These are phyloP conservation scores for Cladosporium sp. DNA, from an alignment of 2,329 filamentous ascomycete genomes.

Conservation along the genomic window DNA sequence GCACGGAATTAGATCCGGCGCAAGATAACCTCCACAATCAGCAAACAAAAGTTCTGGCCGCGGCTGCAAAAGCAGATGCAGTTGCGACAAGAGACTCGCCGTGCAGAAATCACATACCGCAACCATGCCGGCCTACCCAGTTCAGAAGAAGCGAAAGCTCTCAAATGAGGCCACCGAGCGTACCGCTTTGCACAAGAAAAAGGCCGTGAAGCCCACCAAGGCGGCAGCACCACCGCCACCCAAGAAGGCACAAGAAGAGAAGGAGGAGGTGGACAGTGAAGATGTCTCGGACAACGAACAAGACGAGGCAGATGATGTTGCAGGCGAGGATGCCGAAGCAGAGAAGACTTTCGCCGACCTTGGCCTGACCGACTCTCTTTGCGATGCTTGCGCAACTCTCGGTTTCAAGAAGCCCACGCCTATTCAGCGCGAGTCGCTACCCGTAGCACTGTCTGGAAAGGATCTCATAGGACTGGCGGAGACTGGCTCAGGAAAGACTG, in stretches of 20 bases:
- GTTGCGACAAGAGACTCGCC: not conserved
- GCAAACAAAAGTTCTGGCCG: not conserved
- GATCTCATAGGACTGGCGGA: slow-evolving; percentile 93
- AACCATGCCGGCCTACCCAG: slow-evolving; percentile 36
- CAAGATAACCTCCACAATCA: slow-evolving; percentile 5
- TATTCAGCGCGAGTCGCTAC: slow-evolving; percentile 83
- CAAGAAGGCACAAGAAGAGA: not conserved
- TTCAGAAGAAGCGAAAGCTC: slow-evolving; percentile 42
- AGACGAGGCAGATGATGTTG: slow-evolving; percentile 17
- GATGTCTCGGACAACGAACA: slow-evolving; percentile 23
- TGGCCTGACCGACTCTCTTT: slow-evolving; percentile 79
- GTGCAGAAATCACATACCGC: not conserved
- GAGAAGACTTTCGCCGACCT: slow-evolving; percentile 64
- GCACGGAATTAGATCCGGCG: slow-evolving; percentile 7
- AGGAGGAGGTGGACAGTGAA: slow-evolving; percentile 11
- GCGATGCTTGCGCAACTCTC: slow-evolving; percentile 78
- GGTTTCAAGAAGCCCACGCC: slow-evolving; percentile 83
- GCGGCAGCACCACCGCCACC: not conserved
- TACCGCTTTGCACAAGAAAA: slow-evolving; percentile 1
- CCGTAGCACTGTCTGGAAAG: slow-evolving; percentile 69
- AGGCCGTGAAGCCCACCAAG: slow-evolving; percentile 4
- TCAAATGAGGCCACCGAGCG: slow-evolving; percentile 8
- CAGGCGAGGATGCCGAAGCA: slow-evolving; percentile 21
- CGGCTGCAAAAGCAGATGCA: not conserved
- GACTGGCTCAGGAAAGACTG: slow-evolving; percentile 93